Percentiles rank a stretch among this genome's conserved stretches.
phyloP scores from a whole-genome alignment of 2,329 filamentous ascomycete species.

The Hirsutella thompsonii region DNA sequence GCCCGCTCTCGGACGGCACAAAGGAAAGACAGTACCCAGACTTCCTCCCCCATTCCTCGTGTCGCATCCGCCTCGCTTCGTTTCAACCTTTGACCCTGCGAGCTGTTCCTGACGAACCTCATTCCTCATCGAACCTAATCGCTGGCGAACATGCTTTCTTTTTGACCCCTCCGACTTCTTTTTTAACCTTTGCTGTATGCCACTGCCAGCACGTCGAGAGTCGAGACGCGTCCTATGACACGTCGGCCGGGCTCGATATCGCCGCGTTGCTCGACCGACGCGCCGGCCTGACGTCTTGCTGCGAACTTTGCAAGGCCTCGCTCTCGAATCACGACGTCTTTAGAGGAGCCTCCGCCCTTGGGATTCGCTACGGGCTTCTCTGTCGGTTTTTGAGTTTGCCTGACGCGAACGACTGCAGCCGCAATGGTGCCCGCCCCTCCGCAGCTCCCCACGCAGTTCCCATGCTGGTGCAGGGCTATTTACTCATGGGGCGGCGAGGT shows the following conservation, averaged over 20 bases:
- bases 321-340: not conserved
- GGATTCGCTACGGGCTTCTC: not conserved
- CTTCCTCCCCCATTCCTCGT: not conserved
- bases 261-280: conserved; percentile 1
- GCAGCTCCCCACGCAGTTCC: conserved; percentile 63
- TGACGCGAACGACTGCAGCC: conserved; percentile 2
- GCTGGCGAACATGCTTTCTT: not conserved
- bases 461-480: conserved; percentile 81
- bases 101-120: not conserved
- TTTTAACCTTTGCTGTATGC: not conserved
- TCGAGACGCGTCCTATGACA: not conserved
- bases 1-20: not conserved
- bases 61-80: not conserved
- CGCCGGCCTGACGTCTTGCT: not conserved
- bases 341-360: not conserved
- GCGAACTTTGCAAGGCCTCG: not conserved
- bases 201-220: not conserved
- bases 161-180: no score
- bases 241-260: not conserved
- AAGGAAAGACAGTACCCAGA: not conserved
- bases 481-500: conserved; percentile 92
- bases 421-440: conserved; percentile 42
- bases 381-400: not conserved
- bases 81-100: not conserved
- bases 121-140: not conserved